Percentiles rank a stretch among this genome's conserved stretches.
phyloP scores from a whole-genome alignment of 768 basidiomycete species.

The Agaricus blazei region DNA sequence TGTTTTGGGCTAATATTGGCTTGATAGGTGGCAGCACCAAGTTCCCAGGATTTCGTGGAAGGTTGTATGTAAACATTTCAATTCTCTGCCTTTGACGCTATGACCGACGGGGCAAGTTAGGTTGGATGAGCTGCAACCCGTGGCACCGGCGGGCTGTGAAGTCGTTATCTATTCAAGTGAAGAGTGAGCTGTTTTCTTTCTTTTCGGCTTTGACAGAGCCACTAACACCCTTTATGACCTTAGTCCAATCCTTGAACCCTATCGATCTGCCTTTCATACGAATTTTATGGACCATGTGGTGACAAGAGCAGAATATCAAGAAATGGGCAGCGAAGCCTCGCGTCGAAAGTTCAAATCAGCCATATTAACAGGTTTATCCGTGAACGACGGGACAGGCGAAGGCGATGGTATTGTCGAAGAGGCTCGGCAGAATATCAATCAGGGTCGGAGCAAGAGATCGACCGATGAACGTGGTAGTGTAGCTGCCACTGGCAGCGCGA shows the following conservation, averaged over 20 bases:
- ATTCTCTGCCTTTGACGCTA: background rate
- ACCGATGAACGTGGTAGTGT: background rate
- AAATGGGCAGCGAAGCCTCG: constrained; percentile 72
- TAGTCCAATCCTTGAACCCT: constrained; percentile 7
- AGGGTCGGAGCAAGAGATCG: constrained; percentile 1
- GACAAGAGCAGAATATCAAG: constrained; percentile 80
- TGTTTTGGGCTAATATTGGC: constrained; percentile 96
- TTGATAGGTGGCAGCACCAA: constrained; percentile 80
- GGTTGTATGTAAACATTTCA: constrained; percentile 56
- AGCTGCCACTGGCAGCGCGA: background rate
- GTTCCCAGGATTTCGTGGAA: constrained; percentile 64
- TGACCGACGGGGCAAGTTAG: constrained; percentile 34
- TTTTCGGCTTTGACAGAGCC: background rate
- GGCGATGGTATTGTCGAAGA: background rate
- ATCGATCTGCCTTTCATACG: constrained; percentile 34
- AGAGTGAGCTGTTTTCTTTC: constrained; percentile 48
- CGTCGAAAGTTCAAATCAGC: constrained; percentile 57
- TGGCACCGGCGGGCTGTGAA: constrained; percentile 80
- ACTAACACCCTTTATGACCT: background rate
- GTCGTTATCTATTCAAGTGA: constrained; percentile 66
- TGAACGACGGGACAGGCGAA: background rate
- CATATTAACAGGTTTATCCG: background rate
- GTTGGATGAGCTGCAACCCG: constrained; percentile 62
- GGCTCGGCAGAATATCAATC: background rate
- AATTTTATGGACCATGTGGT: constrained; percentile 51